phyloP scores from a whole-genome alignment of 805 yeast species.

The Metschnikowia noctiluminum region DNA sequence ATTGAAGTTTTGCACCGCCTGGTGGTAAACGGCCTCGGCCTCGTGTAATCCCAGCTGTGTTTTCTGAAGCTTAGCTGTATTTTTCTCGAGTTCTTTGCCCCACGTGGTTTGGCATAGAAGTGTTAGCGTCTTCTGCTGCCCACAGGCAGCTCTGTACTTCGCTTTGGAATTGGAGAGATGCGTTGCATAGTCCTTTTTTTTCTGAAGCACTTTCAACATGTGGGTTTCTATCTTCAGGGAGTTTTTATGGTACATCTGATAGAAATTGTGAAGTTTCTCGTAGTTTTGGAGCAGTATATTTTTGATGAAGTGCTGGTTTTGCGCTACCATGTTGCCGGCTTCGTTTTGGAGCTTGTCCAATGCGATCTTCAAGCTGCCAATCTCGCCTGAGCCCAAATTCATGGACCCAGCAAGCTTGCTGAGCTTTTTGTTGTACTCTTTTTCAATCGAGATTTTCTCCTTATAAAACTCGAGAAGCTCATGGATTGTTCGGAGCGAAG shows the following conservation, averaged over 20 bases:
- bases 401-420: constrained; percentile 46
- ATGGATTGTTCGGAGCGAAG: constrained; percentile 52
- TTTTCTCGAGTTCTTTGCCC: constrained; percentile 67
- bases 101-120: constrained; percentile 66
- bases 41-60: constrained; percentile 40
- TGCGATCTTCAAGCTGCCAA: constrained; percentile 57
- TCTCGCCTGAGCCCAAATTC: constrained; percentile 52
- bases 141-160: constrained; percentile 56
- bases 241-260: constrained; percentile 48
- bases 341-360: constrained; percentile 58
- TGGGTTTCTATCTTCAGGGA: constrained; percentile 56
- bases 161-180: constrained; percentile 39
- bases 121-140: constrained; percentile 53
- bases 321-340: constrained; percentile 54
- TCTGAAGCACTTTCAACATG: constrained; percentile 50
- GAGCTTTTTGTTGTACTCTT: constrained; percentile 63
- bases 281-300: constrained; percentile 46
- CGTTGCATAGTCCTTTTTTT: constrained; percentile 37
- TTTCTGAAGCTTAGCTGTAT: constrained; percentile 53
- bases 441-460: constrained; percentile 58
- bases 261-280: constrained; percentile 52
- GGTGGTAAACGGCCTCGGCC: constrained; percentile 55
- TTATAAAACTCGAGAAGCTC: constrained; percentile 35
- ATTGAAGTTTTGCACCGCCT: constrained; percentile 48
- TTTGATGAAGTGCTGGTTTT: constrained; percentile 53